Percentiles rank a stretch among this genome's conserved stretches.
Conservation (phyloP, 306 rosid genomes). For the Quercus suber region DNA sequence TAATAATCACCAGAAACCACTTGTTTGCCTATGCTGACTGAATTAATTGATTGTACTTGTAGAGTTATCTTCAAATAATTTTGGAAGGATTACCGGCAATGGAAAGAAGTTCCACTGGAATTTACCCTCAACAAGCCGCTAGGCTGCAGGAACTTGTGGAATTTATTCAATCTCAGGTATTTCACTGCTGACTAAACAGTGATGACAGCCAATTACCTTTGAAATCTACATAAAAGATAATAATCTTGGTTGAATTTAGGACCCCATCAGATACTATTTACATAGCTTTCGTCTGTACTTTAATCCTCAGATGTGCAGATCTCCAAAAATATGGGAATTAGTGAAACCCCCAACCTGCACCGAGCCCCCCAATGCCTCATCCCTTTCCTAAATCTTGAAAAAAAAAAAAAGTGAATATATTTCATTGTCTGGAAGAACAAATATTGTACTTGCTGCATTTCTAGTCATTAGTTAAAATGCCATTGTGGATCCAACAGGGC, state of each 20-base stretch:
- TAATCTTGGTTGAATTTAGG: conserved; percentile 4
- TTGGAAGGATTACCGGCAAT: conserved; percentile 76
- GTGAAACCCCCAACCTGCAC: neutral
- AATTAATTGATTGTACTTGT: conserved; percentile 14
- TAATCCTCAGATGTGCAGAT: neutral
- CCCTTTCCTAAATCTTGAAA: neutral
- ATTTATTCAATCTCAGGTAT: conserved; percentile 94
- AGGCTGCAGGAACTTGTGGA: conserved; percentile 93
- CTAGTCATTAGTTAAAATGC: conserved; percentile 11
- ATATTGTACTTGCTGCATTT: conserved; percentile 5
- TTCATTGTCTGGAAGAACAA: neutral
- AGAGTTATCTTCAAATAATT: conserved; percentile 96
- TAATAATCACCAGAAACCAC: neutral
- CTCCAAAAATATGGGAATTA: neutral
- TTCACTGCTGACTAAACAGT: neutral
- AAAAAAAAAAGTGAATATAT: neutral
- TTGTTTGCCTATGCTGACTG: conserved; percentile 7
- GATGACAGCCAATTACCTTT: neutral
- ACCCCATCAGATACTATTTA: conserved; percentile 7
- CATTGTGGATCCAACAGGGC: conserved; percentile 52
- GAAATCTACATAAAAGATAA: neutral
- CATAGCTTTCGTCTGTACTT: neutral
- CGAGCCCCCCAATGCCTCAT: neutral
- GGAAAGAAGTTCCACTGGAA: conserved; percentile 67
- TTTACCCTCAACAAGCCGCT: conserved; percentile 77